phyloP scores from a whole-genome alignment of 2,329 filamentous ascomycete genomes.

The Orbilia brochopaga region DNA sequence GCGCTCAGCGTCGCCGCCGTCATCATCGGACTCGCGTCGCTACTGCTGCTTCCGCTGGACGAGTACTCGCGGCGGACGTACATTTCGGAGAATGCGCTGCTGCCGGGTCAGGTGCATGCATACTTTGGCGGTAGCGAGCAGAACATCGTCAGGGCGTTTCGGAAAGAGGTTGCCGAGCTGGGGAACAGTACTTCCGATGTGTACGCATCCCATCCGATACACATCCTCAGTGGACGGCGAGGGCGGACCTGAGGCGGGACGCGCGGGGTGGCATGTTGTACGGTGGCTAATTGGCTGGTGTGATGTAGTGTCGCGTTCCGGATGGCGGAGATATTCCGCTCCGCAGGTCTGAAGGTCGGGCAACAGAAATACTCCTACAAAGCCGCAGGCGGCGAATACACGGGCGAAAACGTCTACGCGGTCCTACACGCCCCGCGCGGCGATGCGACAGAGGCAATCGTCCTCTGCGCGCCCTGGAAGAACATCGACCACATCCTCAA shows the following conservation, averaged over 20 bases:
- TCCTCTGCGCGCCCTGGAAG: constrained; percentile 85
- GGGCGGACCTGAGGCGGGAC: too few relatives aligned
- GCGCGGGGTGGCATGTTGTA: too few relatives aligned
- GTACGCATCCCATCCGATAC: constrained; percentile 25
- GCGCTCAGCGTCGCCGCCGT: constrained; percentile 43
- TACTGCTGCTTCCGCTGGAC: constrained; percentile 85
- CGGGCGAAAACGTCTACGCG: constrained; percentile 89
- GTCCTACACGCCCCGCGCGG: constrained; percentile 91
- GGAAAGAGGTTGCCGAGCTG: constrained; percentile 76
- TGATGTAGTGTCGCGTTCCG: constrained; percentile 67
- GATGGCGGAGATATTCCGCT: constrained; percentile 75
- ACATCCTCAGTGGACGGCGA: constrained; percentile 44
- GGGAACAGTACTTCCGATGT: constrained; percentile 58
- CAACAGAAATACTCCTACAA: constrained; percentile 86
- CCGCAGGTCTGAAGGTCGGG: constrained; percentile 83
- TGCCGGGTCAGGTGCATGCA: constrained; percentile 95
- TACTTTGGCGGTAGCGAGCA: constrained; percentile 98
- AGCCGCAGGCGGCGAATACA: constrained; percentile 73
- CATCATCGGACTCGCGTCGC: constrained; percentile 85
- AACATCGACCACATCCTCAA: constrained; percentile 81
- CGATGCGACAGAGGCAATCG: constrained; percentile 95
- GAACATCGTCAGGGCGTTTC: constrained; percentile 88
- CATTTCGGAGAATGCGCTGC: constrained; percentile 93
- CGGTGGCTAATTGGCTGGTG: constrained; percentile 45
- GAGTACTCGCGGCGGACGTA: constrained; percentile 92